A percentile compares a stretch with the other conserved stretches of the same genome.
Conservation (phyloP, 768 basidiomycete genomes). For the Leucosporidium yakuticum region DNA sequence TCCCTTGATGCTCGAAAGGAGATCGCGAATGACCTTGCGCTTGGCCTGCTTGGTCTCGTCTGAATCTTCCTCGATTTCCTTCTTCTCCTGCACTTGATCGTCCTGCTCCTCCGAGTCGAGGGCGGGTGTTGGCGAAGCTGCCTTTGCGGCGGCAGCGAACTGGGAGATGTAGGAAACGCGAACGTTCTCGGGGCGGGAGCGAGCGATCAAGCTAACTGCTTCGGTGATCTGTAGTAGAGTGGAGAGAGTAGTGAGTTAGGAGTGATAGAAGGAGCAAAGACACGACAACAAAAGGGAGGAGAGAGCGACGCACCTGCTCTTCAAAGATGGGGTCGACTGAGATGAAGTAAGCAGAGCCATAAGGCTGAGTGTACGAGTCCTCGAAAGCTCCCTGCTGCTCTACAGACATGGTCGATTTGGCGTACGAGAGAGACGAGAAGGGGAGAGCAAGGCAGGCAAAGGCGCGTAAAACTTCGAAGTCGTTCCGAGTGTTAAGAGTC, state of each 20-base stretch:
- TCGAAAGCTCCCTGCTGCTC: constrained; percentile 18
- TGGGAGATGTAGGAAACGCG: constrained; percentile 9
- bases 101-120: constrained; percentile 9
- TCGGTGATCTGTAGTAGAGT: constrained; percentile 15
- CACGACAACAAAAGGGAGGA: neutral
- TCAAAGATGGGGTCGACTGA: constrained; percentile 28
- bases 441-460: neutral
- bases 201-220: constrained; percentile 14
- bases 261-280: no score
- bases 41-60: constrained; percentile 18
- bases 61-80: constrained; percentile 9
- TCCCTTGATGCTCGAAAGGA: constrained; percentile 13
- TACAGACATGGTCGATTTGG: constrained; percentile 8
- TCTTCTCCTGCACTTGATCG: neutral
- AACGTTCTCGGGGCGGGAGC: constrained; percentile 16
- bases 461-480: neutral
- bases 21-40: constrained; percentile 12
- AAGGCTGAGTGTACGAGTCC: constrained; percentile 21
- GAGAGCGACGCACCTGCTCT: constrained; percentile 8
- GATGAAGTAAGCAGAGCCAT: constrained; percentile 24
- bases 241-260: neutral
- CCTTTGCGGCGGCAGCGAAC: constrained; percentile 12
- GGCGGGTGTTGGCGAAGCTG: constrained; percentile 1
- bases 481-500: no score
- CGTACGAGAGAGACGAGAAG: neutral